These are phyloP conservation scores for Simmondsia chinensis DNA, from an alignment of 148 eudicot genomes.

Conservation along the genomic window DNA sequence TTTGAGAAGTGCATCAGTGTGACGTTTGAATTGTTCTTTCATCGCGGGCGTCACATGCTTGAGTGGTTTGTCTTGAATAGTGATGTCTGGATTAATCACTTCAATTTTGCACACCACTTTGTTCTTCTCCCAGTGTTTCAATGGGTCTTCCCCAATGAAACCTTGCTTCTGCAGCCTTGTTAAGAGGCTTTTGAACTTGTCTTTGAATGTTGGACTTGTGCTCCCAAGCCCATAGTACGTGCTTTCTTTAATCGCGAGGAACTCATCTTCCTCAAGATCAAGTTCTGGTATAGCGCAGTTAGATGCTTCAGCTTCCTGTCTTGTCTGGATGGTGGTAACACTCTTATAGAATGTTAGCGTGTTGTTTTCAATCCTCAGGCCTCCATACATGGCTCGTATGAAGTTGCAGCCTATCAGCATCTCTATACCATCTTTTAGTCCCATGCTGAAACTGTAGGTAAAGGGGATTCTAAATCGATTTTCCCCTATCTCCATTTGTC, in stretches of 20 bases:
- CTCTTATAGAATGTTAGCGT: neutral
- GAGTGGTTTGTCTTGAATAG: slow-evolving; percentile 1
- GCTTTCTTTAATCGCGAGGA: neutral
- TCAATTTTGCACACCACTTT: neutral
- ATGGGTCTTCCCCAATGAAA: no score
- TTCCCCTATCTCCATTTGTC: no score
- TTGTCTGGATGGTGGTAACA: neutral
- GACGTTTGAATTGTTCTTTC: neutral
- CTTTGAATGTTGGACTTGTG: no score
- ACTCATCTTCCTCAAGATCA: neutral
- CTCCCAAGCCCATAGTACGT: neutral
- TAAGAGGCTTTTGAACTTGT: no score
- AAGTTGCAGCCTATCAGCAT: slow-evolving; percentile 2
- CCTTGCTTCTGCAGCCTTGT: no score
- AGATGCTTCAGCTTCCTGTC: no score
- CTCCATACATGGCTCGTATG: neutral
- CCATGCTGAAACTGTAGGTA: neutral
- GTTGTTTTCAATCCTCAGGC: neutral
- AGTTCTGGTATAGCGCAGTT: neutral
- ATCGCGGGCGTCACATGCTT: neutral
- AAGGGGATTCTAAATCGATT: neutral
- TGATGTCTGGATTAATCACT: neutral
- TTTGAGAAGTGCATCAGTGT: neutral
- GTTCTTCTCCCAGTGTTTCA: neutral
- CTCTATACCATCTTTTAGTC: neutral